phyloP scores from a whole-genome alignment of 2,329 filamentous ascomycete genomes.

The Macrophomina phaseolina region DNA sequence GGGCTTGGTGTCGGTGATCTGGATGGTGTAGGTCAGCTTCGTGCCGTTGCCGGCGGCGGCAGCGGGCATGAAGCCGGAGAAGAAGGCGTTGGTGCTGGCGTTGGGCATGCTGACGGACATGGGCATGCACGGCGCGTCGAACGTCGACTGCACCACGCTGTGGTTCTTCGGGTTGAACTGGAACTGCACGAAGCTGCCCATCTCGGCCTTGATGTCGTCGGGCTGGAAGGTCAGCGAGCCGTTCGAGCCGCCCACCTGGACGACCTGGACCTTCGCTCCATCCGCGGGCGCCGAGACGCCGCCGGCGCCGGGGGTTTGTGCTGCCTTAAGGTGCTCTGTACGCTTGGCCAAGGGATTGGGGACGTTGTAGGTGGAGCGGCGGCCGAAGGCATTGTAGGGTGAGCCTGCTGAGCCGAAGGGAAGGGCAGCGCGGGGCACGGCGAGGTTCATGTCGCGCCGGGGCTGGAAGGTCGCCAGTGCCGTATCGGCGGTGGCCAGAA shows the following conservation, averaged over 20 bases:
- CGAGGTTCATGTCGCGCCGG: constrained; percentile 9
- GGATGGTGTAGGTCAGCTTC: constrained; percentile 73
- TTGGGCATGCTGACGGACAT: constrained; percentile 53
- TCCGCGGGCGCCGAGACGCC: background rate
- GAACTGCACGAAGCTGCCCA: constrained; percentile 63
- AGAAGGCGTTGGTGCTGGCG: constrained; percentile 62
- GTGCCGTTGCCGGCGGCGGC: constrained; percentile 27
- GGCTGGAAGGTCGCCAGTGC: constrained; percentile 21
- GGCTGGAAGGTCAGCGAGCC: constrained; percentile 67
- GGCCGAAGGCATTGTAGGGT: constrained; percentile 8
- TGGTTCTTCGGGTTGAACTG: constrained; percentile 68
- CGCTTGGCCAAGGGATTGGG: background rate
- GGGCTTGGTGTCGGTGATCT: constrained; percentile 70
- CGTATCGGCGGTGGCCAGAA: background rate
- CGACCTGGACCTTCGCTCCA: constrained; percentile 59
- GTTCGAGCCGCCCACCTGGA: constrained; percentile 66
- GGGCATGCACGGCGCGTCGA: constrained; percentile 72
- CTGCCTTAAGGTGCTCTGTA: constrained; percentile 1
- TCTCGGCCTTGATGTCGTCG: constrained; percentile 66
- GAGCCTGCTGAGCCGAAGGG: background rate
- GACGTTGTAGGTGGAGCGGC: background rate
- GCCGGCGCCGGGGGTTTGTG: background rate
- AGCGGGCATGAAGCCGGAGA: constrained; percentile 67
- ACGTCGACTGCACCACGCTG: constrained; percentile 78
- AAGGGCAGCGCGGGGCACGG: constrained; percentile 21